Percentiles rank a stretch among this genome's conserved stretches.
These are phyloP conservation scores for Rhodomyrtus tomentosa DNA, from an alignment of 345 rosid genomes.

Conservation along the genomic window DNA sequence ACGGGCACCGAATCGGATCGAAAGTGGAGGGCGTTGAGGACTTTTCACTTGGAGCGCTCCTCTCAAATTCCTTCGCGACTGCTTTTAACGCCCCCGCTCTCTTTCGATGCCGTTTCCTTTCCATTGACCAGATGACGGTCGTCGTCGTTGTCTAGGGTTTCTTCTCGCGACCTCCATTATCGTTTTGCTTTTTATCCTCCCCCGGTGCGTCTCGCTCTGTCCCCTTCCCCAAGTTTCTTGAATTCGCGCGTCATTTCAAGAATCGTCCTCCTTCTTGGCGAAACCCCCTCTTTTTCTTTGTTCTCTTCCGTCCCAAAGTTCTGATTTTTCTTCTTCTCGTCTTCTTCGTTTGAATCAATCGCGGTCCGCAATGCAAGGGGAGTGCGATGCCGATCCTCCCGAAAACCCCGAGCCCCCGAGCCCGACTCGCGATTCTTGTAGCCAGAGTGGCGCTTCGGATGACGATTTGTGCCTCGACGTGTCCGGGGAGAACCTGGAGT, in stretches of 20 bases:
- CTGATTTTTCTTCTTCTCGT: background rate
- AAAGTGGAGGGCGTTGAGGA: background rate
- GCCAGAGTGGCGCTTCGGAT: constrained; percentile 6
- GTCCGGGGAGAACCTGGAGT: constrained; percentile 58
- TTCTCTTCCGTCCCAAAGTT: background rate
- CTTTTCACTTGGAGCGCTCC: background rate
- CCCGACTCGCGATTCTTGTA: background rate
- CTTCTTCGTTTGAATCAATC: background rate
- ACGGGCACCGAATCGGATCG: background rate
- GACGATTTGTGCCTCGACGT: constrained; percentile 65
- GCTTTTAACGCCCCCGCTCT: background rate
- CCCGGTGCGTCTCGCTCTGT: background rate
- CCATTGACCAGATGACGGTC: background rate
- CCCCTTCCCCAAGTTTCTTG: background rate
- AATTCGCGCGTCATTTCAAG: background rate
- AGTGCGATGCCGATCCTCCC: background rate
- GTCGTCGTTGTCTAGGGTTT: background rate
- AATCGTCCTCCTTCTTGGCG: background rate
- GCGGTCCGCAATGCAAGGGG: background rate
- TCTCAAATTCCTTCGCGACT: background rate
- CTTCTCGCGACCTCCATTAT: background rate
- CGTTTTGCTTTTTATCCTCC: no score
- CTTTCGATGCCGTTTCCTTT: background rate
- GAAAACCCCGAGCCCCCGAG: background rate
- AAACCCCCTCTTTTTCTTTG: background rate